Base-by-base conservation (phyloP, 2,329 filamentous ascomycete species). In the Aspergillus sp. region DNA sequence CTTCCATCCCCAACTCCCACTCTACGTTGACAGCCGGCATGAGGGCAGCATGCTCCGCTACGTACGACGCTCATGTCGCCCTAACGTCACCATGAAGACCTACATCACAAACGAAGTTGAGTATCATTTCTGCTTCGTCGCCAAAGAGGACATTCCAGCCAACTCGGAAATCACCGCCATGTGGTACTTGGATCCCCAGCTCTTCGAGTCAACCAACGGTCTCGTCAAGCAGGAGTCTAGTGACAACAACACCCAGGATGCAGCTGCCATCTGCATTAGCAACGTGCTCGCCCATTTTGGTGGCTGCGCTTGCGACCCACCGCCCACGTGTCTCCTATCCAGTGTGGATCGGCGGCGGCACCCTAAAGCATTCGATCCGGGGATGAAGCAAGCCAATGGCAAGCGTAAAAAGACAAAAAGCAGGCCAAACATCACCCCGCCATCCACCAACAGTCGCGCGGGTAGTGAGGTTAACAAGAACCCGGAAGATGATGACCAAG, bases 91-190 rank as follows among this genome's bases (percentile, higher is more conserved):
- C 29, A 74, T 97, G 56, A 90, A 93, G 61, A 94, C 90, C 0
- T 87, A 90, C 52, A 79, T 96, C 38, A 88, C 88, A 2, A 83
- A 82, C 37, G 77, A 79, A 4, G 83, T 82, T 1, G 85, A 91
- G 52, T 95, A 91, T 60, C 88, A 93, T 61, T 95, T 97, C 65
- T 96, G 91, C 79, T 84, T 96, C 50, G 82, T 95, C 46, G 90
- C 89, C 56, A 88, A 88, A 54, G 79, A 86, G 42, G 77, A 84
- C 32, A 90, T 97, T 44, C 67, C 76, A 11, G 73, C 81, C n/a
- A 64, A 70, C 42, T 61, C 70, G 1, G 72, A 75, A 51, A 64
- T 75, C 27, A 74, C 72, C 4, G 68, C 70, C 4, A 71, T 67
- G 48, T 75, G 72, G 72, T 73, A 72, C 50, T 56, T 73, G 7